Conservation (phyloP, 179 eudicot species). For the Pouteria campechiana region DNA sequence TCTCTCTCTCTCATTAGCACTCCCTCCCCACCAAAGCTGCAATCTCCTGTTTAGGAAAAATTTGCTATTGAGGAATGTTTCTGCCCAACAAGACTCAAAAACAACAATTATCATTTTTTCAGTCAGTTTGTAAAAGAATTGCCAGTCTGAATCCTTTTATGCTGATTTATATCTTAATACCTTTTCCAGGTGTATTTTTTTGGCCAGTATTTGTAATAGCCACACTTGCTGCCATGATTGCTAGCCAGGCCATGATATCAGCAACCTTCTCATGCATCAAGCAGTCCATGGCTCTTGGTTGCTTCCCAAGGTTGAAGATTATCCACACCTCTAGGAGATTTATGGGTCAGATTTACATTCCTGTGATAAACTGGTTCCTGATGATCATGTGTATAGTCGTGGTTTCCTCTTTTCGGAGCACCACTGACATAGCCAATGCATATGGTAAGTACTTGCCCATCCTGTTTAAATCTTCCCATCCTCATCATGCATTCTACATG, state of each 20-base stretch:
- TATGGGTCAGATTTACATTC: conserved; percentile 96
- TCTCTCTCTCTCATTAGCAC: no score
- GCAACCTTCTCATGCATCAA: conserved; percentile 86
- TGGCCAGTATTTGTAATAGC: conserved; percentile 91
- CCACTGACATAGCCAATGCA: conserved; percentile 83
- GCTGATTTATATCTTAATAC: no score
- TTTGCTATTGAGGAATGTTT: no score
- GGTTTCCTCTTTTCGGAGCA: conserved; percentile 62
- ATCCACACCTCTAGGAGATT: conserved; percentile 74
- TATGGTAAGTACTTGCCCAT: no score
- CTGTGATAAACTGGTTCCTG: conserved; percentile 84
- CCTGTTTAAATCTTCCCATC: no score
- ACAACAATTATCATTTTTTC: no score
- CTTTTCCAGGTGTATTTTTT: conserved; percentile 58
- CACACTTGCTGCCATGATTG: conserved; percentile 78
- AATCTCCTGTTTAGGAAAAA: no score
- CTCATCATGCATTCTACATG: no score
- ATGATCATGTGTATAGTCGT: conserved; percentile 90
- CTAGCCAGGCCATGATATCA: conserved; percentile 97
- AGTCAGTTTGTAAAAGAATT: no score
- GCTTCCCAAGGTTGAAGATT: conserved; percentile 86
- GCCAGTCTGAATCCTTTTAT: no score
- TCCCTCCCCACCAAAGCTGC: no score
- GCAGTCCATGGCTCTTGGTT: conserved; percentile 87
- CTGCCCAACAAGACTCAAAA: no score